Percentiles rank a stretch among this genome's conserved stretches.
These are phyloP conservation scores for Plantago ovata DNA, from an alignment of 257 asterid genomes.

Conservation along the genomic window DNA sequence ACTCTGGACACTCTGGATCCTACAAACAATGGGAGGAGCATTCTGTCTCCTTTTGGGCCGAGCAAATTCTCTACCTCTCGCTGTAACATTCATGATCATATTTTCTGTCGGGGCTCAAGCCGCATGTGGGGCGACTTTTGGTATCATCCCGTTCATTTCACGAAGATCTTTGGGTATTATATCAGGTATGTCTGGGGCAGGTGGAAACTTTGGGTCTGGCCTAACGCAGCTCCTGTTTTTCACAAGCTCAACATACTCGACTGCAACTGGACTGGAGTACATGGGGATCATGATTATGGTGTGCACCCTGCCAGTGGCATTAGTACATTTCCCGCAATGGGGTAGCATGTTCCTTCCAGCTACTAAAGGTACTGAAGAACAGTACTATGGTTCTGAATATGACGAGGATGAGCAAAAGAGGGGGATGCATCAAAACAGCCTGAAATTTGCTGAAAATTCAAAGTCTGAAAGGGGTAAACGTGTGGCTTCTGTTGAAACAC, in stretches of 20 bases:
- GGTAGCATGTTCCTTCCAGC: conserved; percentile 57
- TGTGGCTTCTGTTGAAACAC: conserved; percentile 30
- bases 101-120: conserved; percentile 59
- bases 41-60: conserved; percentile 46
- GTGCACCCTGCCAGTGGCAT: conserved; percentile 42
- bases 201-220: conserved; percentile 65
- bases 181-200: conserved; percentile 54
- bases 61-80: conserved; percentile 35
- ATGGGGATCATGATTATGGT: conserved; percentile 57
- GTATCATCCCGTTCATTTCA: conserved; percentile 48
- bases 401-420: conserved; percentile 39
- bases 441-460: conserved; percentile 60
- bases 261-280: conserved; percentile 30
- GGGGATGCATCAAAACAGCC: conserved; percentile 51
- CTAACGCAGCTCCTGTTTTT: conserved; percentile 49
- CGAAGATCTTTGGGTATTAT: conserved; percentile 46
- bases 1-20: conserved; percentile 46
- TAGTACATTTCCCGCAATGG: conserved; percentile 67
- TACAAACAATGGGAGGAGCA: conserved; percentile 50
- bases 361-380: conserved; percentile 39
- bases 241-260: conserved; percentile 27
- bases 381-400: conserved; percentile 49
- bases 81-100: conserved; percentile 41
- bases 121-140: conserved; percentile 55
- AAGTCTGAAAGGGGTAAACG: conserved; percentile 54